A percentile compares a stretch with the other conserved stretches of the same genome.
Evolutionary conservation across 805 yeast species (phyloP).

Genomic region (Candida xiaguanensis): DNA sequence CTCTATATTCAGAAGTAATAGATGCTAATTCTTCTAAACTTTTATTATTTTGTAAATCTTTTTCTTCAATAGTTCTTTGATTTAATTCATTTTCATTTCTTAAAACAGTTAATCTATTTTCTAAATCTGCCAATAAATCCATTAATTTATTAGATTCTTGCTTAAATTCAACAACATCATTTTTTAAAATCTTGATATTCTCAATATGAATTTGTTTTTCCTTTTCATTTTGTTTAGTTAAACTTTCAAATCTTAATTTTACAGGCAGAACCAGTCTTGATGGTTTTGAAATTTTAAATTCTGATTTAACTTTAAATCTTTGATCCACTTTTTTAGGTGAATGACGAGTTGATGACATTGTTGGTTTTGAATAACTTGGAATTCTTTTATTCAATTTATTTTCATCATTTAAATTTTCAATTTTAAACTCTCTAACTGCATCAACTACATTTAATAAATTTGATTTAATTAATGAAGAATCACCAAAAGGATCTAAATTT

Average conservation of each 20-base stretch:
- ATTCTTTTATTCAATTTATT: not conserved
- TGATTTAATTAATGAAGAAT: slow-evolving; percentile 21
- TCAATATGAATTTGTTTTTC: slow-evolving; percentile 1
- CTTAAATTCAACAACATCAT: slow-evolving; percentile 1
- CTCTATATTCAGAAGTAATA: not conserved
- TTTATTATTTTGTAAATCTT: not conserved
- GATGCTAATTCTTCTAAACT: not conserved
- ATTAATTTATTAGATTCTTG: not conserved
- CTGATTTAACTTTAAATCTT: not conserved
- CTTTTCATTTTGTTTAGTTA: not conserved
- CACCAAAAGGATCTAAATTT: slow-evolving; percentile 26
- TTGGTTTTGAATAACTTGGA: slow-evolving; percentile 33
- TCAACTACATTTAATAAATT: slow-evolving; percentile 22
- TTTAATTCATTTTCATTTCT: slow-evolving; percentile 1
- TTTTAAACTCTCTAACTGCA: slow-evolving; percentile 18
- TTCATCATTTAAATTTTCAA: slow-evolving; percentile 2
- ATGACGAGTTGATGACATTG: slow-evolving; percentile 19
- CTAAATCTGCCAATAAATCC: not conserved
- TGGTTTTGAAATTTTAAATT: slow-evolving; percentile 4
- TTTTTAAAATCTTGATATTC: not conserved
- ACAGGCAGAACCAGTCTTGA: not conserved
- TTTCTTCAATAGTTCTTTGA: not conserved
- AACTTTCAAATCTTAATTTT: not conserved
- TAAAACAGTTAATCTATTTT: not conserved
- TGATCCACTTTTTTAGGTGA: not conserved